Conservation (phyloP, 352 stramenopile genomes). For the Globisporangium polare region DNA sequence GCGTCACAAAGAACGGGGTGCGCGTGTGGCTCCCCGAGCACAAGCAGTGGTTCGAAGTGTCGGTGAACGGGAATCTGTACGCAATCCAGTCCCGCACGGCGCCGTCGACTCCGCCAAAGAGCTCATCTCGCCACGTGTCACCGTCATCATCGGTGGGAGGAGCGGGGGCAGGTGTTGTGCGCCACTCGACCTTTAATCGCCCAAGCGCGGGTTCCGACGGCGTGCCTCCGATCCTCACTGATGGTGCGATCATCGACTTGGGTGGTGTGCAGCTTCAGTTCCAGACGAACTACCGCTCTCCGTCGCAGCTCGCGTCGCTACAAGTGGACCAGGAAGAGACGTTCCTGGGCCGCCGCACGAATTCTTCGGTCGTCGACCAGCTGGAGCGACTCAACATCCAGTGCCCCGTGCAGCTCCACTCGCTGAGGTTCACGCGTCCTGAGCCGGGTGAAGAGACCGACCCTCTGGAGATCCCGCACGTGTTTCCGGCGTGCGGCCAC, state of each 20-base stretch:
- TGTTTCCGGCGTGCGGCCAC: conserved; percentile 76
- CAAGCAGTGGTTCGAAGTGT: conserved; percentile 78
- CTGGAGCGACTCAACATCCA: conserved; percentile 70
- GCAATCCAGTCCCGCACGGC: conserved; percentile 45
- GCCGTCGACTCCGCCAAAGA: conserved; percentile 12
- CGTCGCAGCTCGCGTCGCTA: conserved; percentile 4
- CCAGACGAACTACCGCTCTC: conserved; percentile 32
- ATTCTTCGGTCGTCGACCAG: conserved; percentile 55
- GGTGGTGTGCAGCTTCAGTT: conserved; percentile 78
- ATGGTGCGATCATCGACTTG: conserved; percentile 74
- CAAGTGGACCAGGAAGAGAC: conserved; percentile 22
- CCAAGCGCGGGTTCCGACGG: conserved; percentile 33
- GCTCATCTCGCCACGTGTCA: conserved; percentile 8
- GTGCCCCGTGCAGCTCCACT: conserved; percentile 73
- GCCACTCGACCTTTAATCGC: conserved; percentile 67
- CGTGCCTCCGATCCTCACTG: conserved; percentile 44
- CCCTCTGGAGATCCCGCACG: conserved; percentile 55
- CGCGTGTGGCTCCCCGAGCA: conserved; percentile 70
- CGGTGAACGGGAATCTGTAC: conserved; percentile 74
- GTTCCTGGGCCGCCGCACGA: conserved; percentile 1
- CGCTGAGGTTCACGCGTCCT: conserved; percentile 47
- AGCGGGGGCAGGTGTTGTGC: conserved; percentile 19
- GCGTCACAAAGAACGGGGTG: conserved; percentile 80
- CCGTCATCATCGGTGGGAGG: not conserved
- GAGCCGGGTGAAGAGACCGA: conserved; percentile 41